These are phyloP conservation scores for Prunus yedoensis DNA, from an alignment of 331 rosid species.

Conservation along the genomic window DNA sequence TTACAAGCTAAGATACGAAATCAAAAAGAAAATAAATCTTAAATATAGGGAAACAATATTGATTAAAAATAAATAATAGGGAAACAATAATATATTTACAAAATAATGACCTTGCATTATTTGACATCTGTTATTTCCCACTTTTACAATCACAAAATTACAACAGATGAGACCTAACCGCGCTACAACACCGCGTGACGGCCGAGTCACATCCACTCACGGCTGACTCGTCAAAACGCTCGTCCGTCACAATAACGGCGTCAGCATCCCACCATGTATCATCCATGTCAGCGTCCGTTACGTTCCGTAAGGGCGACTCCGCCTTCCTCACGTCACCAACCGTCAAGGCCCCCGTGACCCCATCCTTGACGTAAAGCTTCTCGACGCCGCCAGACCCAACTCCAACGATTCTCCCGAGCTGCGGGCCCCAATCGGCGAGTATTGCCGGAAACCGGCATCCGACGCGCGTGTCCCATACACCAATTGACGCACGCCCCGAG, in stretches of 20 bases:
- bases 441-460: slow-evolving; percentile 56
- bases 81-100: slow-evolving; percentile 20
- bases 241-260: slow-evolving; percentile 37
- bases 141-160: not conserved
- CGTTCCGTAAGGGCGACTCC: slow-evolving; percentile 43
- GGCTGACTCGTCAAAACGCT: slow-evolving; percentile 20
- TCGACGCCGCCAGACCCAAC: slow-evolving; percentile 54
- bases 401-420: slow-evolving; percentile 48
- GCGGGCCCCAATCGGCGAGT: slow-evolving; percentile 69
- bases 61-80: too few relatives aligned
- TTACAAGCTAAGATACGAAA: not conserved
- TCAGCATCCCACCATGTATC: slow-evolving; percentile 68
- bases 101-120: not conserved
- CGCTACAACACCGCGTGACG: slow-evolving; percentile 29
- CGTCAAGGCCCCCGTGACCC: slow-evolving; percentile 36
- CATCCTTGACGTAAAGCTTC: slow-evolving; percentile 59
- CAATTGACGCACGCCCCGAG: slow-evolving; percentile 33
- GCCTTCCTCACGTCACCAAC: slow-evolving; percentile 80
- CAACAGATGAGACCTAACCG: slow-evolving; percentile 25
- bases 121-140: not conserved
- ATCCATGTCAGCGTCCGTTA: slow-evolving; percentile 50
- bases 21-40: not conserved
- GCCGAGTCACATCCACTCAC: slow-evolving; percentile 26
- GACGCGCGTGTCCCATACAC: slow-evolving; percentile 77
- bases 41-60: not conserved